A percentile compares a stretch with the other conserved stretches of the same genome.
Evolutionary conservation across 2,329 filamentous ascomycete species (phyloP).

Genomic region (Magnaporthiopsis poae): DNA sequence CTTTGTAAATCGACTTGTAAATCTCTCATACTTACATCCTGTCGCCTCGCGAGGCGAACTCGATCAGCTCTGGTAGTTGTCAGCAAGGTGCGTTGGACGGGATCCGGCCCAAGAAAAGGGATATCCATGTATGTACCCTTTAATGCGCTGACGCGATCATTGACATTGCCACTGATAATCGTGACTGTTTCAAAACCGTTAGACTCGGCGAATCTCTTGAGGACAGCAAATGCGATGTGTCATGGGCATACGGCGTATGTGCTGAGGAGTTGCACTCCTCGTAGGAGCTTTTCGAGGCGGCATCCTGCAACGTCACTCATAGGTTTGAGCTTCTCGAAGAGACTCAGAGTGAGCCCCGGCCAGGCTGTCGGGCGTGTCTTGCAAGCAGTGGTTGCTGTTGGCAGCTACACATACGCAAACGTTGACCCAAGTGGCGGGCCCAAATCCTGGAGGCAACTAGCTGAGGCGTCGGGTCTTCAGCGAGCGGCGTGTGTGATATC

Average conservation of each 20-base stretch:
- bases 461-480: not conserved
- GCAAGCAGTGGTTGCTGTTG: not conserved
- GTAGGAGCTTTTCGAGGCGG: slow-evolving; percentile 3
- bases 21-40: slow-evolving; percentile 1
- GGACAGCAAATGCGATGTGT: not conserved
- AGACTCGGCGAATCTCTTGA: not conserved
- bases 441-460: not conserved
- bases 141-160: slow-evolving; percentile 14
- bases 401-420: not conserved
- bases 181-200: slow-evolving; percentile 9
- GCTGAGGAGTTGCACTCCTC: not conserved
- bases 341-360: not conserved
- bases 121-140: slow-evolving; percentile 12
- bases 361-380: not conserved
- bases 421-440: not conserved
- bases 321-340: not conserved
- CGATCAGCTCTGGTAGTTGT: slow-evolving; percentile 2
- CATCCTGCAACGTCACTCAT: not conserved
- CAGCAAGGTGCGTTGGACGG: not conserved
- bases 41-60: slow-evolving; percentile 4
- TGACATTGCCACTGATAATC: slow-evolving; percentile 13
- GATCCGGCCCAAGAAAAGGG: not conserved
- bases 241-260: slow-evolving; percentile 3
- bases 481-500: not conserved
- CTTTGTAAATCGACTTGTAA: not conserved